These are phyloP conservation scores for Barnettozyma populi DNA, from an alignment of 805 yeast species.

Conservation along the genomic window DNA sequence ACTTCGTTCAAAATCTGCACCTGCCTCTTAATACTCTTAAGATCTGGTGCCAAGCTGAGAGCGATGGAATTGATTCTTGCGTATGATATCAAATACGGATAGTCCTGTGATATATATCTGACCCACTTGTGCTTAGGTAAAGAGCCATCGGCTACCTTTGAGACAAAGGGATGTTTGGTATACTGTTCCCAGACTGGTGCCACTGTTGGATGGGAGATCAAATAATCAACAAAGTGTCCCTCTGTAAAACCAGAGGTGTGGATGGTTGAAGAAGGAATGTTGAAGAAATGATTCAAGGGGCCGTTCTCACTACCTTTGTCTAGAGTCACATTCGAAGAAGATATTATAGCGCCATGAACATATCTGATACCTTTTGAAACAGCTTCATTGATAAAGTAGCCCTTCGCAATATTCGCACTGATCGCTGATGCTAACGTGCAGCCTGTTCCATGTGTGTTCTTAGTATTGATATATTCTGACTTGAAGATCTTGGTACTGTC, in stretches of 20 bases:
- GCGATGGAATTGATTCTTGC: slow-evolving; percentile 61
- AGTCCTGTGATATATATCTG: slow-evolving; percentile 54
- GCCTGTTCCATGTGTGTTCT: slow-evolving; percentile 83
- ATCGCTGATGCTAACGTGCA: slow-evolving; percentile 82
- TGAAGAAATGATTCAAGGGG: slow-evolving; percentile 65
- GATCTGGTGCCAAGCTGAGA: slow-evolving; percentile 53
- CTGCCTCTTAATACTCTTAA: slow-evolving; percentile 45
- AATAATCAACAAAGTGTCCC: slow-evolving; percentile 39
- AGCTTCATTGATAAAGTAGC: slow-evolving; percentile 40
- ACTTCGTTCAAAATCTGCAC: slow-evolving; percentile 46
- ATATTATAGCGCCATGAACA: slow-evolving; percentile 59
- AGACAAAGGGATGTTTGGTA: slow-evolving; percentile 57
- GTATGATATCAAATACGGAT: slow-evolving; percentile 62
- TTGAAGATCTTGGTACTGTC: slow-evolving; percentile 38
- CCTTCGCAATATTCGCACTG: slow-evolving; percentile 66
- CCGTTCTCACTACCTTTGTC: slow-evolving; percentile 44
- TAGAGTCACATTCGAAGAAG: slow-evolving; percentile 37
- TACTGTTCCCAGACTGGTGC: slow-evolving; percentile 52
- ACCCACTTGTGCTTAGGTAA: slow-evolving; percentile 47
- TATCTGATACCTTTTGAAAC: slow-evolving; percentile 55
- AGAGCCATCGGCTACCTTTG: slow-evolving; percentile 44
- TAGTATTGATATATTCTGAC: slow-evolving; percentile 40
- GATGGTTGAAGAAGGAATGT: slow-evolving; percentile 17
- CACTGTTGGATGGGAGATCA: slow-evolving; percentile 52
- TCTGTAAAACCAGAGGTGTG: slow-evolving; percentile 12